Conservation (phyloP, 371 early-diverging fungal species). For the Mucor sp. region DNA sequence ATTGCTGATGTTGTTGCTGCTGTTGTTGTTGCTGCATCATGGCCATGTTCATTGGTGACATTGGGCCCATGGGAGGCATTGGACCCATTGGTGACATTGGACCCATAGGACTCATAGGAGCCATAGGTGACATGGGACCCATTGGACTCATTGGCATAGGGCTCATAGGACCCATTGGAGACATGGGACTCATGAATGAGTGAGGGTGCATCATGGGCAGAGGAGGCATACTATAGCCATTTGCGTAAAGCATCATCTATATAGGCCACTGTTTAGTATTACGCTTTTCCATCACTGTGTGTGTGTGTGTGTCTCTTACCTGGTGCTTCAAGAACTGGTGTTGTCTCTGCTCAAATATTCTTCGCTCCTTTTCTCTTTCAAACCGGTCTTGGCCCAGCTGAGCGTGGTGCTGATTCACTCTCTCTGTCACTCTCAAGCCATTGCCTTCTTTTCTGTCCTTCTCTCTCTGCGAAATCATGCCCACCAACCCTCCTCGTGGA, state of each 20-base stretch:
- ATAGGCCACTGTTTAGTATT: background rate
- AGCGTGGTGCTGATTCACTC: conserved; percentile 39
- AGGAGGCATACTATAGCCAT: conserved; percentile 32
- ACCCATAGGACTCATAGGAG: conserved; percentile 9
- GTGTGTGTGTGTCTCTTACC: conserved; percentile 20
- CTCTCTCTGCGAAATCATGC: conserved; percentile 52
- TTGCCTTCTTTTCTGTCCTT: conserved; percentile 45
- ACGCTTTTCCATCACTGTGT: background rate
- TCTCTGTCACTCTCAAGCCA: conserved; percentile 34
- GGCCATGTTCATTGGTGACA: conserved; percentile 11
- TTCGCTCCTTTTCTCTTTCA: conserved; percentile 51
- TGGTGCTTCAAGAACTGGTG: conserved; percentile 52
- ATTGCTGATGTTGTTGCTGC: conserved; percentile 8
- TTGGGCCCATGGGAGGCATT: conserved; percentile 4
- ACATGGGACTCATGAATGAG: conserved; percentile 26
- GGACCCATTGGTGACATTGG: conserved; percentile 14
- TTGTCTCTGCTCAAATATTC: conserved; percentile 51
- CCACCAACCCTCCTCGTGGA: conserved; percentile 49
- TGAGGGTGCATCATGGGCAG: conserved; percentile 34
- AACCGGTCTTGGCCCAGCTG: conserved; percentile 28
- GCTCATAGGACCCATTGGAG: conserved; percentile 28
- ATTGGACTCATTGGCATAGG: conserved; percentile 29
- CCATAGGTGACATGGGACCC: conserved; percentile 21
- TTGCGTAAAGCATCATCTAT: conserved; percentile 50
- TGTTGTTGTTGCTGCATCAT: conserved; percentile 11